Conservation (phyloP, 305 asterid species). For the Andrographis paniculata region DNA sequence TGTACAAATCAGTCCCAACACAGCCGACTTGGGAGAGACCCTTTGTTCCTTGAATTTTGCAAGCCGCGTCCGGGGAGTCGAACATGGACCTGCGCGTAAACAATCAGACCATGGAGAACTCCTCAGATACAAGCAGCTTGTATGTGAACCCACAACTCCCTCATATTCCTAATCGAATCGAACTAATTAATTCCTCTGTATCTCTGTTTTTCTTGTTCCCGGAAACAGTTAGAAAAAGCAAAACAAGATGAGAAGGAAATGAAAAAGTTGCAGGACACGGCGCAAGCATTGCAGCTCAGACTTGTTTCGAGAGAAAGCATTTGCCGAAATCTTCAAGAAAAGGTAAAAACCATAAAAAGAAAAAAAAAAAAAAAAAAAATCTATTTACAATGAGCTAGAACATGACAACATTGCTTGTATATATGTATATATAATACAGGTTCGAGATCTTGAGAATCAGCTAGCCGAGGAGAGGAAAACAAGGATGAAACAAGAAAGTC, state of each 20-base stretch:
- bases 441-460: slow-evolving; percentile 80
- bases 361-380: background rate
- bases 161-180: background rate
- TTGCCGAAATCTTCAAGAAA: slow-evolving; percentile 76
- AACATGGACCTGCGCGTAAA: slow-evolving; percentile 88
- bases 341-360: slow-evolving; percentile 36
- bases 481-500: slow-evolving; percentile 63
- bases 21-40: slow-evolving; percentile 77
- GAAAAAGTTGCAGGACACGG: slow-evolving; percentile 74
- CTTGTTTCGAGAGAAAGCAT: slow-evolving; percentile 74
- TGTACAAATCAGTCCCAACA: slow-evolving; percentile 79
- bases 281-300: slow-evolving; percentile 69
- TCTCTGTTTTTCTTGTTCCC: slow-evolving; percentile 8
- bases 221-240: slow-evolving; percentile 75
- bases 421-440: slow-evolving; percentile 32
- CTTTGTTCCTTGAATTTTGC: slow-evolving; percentile 91
- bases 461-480: slow-evolving; percentile 75
- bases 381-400: background rate
- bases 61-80: slow-evolving; percentile 91
- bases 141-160: slow-evolving; percentile 31
- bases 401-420: too few relatives aligned
- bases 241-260: slow-evolving; percentile 91
- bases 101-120: slow-evolving; percentile 72
- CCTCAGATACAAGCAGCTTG: slow-evolving; percentile 78
- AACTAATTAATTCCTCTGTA: slow-evolving; percentile 15